phyloP scores from a whole-genome alignment of 768 basidiomycete species.

The Tricholoma furcatifolium region DNA sequence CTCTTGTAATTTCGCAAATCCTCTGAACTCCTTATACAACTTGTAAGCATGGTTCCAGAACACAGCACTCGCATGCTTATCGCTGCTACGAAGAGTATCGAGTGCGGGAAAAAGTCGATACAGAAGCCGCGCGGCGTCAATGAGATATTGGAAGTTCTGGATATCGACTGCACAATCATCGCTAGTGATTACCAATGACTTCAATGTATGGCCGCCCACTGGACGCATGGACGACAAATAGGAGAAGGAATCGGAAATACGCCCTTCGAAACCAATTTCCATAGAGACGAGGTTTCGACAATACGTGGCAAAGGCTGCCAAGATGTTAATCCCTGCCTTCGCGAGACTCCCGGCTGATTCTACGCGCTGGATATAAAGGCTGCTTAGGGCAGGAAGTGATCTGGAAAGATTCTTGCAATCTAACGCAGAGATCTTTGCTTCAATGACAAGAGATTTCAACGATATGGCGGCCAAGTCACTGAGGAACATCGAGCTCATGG shows the following conservation, averaged over 20 bases:
- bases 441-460: neutral
- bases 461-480: neutral
- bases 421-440: neutral
- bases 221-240: too few relatives aligned
- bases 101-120: neutral
- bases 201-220: too few relatives aligned
- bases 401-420: neutral
- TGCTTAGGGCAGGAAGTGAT: neutral
- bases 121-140: neutral
- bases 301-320: neutral
- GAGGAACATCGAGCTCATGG: neutral
- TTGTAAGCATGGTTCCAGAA: neutral
- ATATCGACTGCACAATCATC: neutral
- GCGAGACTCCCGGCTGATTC: too few relatives aligned
- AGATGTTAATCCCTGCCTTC: neutral
- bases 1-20: too few relatives aligned
- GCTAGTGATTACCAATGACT: neutral
- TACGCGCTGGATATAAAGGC: neutral
- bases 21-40: too few relatives aligned
- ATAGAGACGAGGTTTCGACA: neutral
- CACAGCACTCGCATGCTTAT: neutral
- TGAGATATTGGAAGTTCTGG: neutral
- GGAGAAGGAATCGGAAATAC: neutral
- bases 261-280: neutral
- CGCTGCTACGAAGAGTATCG: neutral